Base-by-base conservation (phyloP, 75 land plant genomes). In the Chamaecyparis obtusa region DNA sequence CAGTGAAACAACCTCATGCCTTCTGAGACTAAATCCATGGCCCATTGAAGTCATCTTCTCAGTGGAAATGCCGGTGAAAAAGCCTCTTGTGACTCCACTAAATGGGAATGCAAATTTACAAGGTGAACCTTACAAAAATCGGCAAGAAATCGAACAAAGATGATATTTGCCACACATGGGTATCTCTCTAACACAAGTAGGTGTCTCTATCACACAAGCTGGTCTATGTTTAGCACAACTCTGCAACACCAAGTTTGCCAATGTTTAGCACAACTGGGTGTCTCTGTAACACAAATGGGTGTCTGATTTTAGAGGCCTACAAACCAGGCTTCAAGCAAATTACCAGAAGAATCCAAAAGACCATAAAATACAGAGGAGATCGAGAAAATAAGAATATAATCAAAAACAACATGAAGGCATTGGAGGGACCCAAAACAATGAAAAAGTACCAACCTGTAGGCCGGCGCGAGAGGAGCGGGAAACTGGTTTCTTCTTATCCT, bases 401-500 rank as follows among this genome's bases (percentile, higher is more conserved):
- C n/a, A 15, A n/a, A 46, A 43, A 48, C 16, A 46, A 46, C 16
- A 32, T 27, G 44, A 35, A 39, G 16, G 60, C 30, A 82, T 21
- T 64, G 69, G 85, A 27, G 30, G 10, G 37, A 46, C 69, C 69
- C 13, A 74, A 74, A 33, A 32, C 27, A 33, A 13, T 13, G 3
- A 55, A 55, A 85, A 32, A 84, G 67, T 24, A 33, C 43, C 36
- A 39, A 93, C 95, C 95, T 94, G 95, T 19, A 94, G 84, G 30
- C 95, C 95, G 24, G 95, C 95, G 24, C 95, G 95, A 14, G 95
- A 88, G 3, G 95, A 94, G 46, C 94, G 87, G 30, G 95, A 91
- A 55, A 90, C 81, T 11, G 95, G 93, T 86, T 91, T 91, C 87
- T 94, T 94, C 94, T 93, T 94, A 72, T 93, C 94, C 90, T 92